Percentiles rank a stretch among this genome's conserved stretches.
Evolutionary conservation across 257 asterid species (phyloP).

Genomic region (Hygrophila difformis): DNA sequence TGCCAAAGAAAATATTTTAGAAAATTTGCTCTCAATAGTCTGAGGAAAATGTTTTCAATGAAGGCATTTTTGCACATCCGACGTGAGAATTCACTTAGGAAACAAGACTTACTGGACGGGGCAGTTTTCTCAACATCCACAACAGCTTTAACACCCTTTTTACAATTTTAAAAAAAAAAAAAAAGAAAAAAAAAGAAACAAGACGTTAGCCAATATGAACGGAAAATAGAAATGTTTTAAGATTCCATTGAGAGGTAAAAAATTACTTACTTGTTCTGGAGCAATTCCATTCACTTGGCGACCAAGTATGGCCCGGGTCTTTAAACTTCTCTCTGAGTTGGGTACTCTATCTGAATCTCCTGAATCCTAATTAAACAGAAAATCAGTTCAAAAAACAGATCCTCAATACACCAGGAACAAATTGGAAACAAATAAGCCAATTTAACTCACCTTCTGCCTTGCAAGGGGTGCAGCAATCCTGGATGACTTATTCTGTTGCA

Average conservation of each 20-base stretch:
- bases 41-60: no score
- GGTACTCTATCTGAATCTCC: conserved; percentile 53
- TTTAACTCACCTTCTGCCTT: conserved; percentile 50
- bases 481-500: conserved; percentile 51
- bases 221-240: not conserved
- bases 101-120: conserved; percentile 39
- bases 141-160: conserved; percentile 25
- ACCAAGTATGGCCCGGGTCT: conserved; percentile 54
- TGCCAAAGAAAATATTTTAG: conserved; percentile 5
- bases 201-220: no score
- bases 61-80: no score
- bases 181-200: no score
- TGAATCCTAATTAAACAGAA: no score
- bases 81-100: no score
- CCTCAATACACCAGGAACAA: no score
- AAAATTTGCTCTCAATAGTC: no score
- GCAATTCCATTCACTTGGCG: conserved; percentile 74
- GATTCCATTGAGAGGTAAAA: not conserved
- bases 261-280: conserved; percentile 62
- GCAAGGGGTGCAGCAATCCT: conserved; percentile 34
- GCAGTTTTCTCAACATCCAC: conserved; percentile 57
- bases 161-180: not conserved
- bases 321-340: conserved; percentile 48
- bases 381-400: no score
- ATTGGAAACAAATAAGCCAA: not conserved